Evolutionary conservation across 2,329 filamentous ascomycete species (phyloP).

Genomic region (Colletotrichum sp.): DNA sequence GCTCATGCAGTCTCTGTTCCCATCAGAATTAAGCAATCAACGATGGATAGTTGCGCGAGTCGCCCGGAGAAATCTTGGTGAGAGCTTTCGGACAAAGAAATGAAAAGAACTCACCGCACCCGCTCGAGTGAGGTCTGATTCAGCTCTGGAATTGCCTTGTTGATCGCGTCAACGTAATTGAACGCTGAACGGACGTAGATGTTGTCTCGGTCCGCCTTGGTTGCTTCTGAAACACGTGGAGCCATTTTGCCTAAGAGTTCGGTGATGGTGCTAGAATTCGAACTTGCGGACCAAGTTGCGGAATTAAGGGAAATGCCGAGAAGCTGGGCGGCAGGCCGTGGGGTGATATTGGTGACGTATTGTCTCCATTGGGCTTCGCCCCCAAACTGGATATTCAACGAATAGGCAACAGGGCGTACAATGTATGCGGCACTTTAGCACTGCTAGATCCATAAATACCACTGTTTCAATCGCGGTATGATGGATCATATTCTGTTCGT

Average conservation of each 20-base stretch:
- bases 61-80: background rate
- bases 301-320: background rate
- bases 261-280: background rate
- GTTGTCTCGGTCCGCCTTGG: background rate
- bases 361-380: background rate
- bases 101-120: background rate
- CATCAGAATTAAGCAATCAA: background rate
- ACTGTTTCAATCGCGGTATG: background rate
- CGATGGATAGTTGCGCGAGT: background rate
- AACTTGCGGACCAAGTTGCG: background rate
- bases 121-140: background rate
- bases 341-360: background rate
- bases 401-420: background rate
- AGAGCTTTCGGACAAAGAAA: background rate
- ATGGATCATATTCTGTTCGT: background rate
- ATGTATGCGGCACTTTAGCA: background rate
- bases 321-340: background rate
- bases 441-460: background rate
- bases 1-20: background rate
- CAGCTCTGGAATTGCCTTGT: background rate
- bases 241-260: background rate
- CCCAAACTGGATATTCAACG: background rate
- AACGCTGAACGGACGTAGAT: background rate
- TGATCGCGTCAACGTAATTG: background rate
- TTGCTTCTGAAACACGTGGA: background rate